Percentiles rank a stretch among this genome's conserved stretches.
Evolutionary conservation across 2,329 filamentous ascomycete species (phyloP).

Genomic region (Leptodontidium sp.): DNA sequence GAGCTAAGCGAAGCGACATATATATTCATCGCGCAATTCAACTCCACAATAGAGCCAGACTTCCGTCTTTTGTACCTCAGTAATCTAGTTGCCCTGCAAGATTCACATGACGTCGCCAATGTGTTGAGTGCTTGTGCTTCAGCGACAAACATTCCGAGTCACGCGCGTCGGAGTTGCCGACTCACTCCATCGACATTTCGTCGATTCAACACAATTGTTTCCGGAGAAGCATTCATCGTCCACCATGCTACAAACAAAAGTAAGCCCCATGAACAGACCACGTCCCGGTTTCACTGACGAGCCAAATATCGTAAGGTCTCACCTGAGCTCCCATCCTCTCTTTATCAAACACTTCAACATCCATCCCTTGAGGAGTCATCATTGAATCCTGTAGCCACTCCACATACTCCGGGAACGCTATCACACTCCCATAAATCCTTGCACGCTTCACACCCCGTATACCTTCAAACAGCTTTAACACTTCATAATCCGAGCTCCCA

Average conservation of each 20-base stretch:
- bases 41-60: neutral
- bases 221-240: constrained; percentile 24
- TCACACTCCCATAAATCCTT: constrained; percentile 48
- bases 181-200: too few species aligned
- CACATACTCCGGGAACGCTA: constrained; percentile 41
- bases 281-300: constrained; percentile 34
- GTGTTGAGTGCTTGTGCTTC: too few species aligned
- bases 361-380: constrained; percentile 30
- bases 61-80: neutral
- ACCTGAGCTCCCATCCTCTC: constrained; percentile 24
- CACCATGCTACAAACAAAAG: constrained; percentile 32
- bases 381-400: constrained; percentile 42
- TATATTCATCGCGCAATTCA: neutral
- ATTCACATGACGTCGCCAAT: too few species aligned
- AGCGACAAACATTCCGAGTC: neutral
- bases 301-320: constrained; percentile 37
- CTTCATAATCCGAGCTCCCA: constrained; percentile 51
- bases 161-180: neutral
- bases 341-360: constrained; percentile 32
- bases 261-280: constrained; percentile 27
- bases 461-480: constrained; percentile 54
- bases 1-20: neutral
- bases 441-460: constrained; percentile 55
- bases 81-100: too few species aligned
- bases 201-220: neutral